phyloP scores from a whole-genome alignment of 257 asterid species.

The Nicotiana tomentosiformis region DNA sequence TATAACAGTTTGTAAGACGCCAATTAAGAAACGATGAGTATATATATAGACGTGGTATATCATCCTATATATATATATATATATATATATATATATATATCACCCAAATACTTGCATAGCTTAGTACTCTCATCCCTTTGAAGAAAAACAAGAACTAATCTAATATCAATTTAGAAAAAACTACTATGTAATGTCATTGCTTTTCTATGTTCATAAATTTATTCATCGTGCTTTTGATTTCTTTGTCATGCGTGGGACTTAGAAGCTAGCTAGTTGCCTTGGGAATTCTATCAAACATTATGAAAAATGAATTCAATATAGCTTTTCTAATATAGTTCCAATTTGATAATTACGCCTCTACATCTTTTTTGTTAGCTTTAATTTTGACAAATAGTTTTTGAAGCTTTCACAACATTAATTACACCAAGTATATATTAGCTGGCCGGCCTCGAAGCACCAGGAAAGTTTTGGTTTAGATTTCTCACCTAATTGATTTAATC shows the following conservation, averaged over 20 bases:
- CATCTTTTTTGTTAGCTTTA: background rate
- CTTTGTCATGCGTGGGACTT: too few species aligned
- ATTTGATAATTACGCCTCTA: background rate
- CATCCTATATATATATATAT: background rate
- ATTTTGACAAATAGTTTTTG: background rate
- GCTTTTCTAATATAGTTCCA: background rate
- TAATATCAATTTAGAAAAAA: too few species aligned
- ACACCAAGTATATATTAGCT: background rate
- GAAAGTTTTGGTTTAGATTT: background rate
- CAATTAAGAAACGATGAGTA: background rate
- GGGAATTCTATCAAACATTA: too few species aligned
- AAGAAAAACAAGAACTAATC: too few species aligned
- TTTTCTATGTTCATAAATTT: too few species aligned
- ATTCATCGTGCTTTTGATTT: too few species aligned
- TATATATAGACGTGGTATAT: background rate
- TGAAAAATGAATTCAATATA: too few species aligned
- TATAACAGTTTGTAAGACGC: background rate
- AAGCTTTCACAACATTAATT: background rate
- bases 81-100: too few species aligned
- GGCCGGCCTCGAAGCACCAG: background rate
- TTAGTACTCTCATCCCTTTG: too few species aligned
- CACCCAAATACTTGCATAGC: background rate
- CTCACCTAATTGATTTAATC: background rate
- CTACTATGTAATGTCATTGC: too few species aligned
- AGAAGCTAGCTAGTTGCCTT: too few species aligned